Base-by-base conservation (phyloP, 352 stramenopile genomes). In the Pythium biforme region DNA sequence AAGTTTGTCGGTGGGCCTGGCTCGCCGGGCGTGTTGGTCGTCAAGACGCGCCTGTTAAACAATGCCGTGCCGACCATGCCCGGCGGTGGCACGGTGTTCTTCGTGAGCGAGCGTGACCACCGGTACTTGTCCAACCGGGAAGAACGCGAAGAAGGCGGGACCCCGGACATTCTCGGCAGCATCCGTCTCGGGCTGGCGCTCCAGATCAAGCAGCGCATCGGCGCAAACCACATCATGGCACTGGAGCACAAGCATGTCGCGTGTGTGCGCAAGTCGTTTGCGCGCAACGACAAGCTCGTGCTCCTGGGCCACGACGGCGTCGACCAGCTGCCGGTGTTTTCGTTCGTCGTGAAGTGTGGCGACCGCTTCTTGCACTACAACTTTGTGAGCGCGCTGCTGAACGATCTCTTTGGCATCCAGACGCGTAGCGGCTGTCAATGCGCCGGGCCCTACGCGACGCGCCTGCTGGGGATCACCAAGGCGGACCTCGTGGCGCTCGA, bases 331-430 rank as follows among this genome's bases (percentile, higher is more conserved):
- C 92, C 92, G 0, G 93, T 98, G 22, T 94, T 98, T 62, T 97
- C 92, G 10, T 98, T 98, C 58, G 58, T 98, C 11, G 82, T 98
- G 46, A 76, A 78, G n/a, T 89, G 64, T 27, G 88, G 88, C 0
- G 62, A 73, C 9, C 49, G 85, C 23, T 98, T 97, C 68, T 69
- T 99, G 19, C 96, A 99, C 69, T 98, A 94, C 73, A 98, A 98
- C 63, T 98, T 98, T 70, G 94, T 98, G 9, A 97, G 88, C 55
- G 90, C 92, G 39, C 73, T 99, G 31, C 75, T 98, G 7, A 98
- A 98, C 67, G 96, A 99, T 76, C 69, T 99, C 1, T 99, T 98
- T 73, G 96, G 96, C 19, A 96, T 99, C 51, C 96, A 99, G 81
- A 73, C 75, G 19, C 77, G 96, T 15, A 48, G 59, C 14, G 65